Evolutionary conservation across 352 stramenopile genomes (phyloP).

Genomic region (Phytopythium kandeliae): DNA sequence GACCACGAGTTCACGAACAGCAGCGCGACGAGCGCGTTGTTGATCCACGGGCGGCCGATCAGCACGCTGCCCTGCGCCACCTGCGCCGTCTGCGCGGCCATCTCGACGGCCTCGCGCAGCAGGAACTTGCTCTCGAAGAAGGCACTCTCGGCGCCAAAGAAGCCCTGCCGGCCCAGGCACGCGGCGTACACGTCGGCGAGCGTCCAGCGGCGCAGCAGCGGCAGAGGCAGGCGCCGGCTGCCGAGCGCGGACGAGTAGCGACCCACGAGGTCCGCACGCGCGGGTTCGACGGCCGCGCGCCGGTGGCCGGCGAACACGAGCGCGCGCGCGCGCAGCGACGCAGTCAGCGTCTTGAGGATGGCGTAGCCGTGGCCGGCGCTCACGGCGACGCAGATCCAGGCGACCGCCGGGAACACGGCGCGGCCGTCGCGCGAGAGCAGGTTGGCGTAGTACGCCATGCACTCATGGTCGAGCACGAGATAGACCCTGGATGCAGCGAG

Average conservation of each 20-base stretch:
- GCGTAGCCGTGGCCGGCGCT: conserved; percentile 5
- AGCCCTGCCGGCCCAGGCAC: conserved; percentile 2
- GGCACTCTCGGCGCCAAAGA: conserved; percentile 33
- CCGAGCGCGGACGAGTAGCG: no score
- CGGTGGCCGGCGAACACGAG: neutral
- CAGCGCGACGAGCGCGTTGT: conserved; percentile 23
- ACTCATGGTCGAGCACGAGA: neutral
- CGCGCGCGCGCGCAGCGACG: conserved; percentile 1
- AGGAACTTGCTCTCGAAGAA: conserved; percentile 25
- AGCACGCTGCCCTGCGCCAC: conserved; percentile 23
- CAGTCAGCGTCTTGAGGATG: conserved; percentile 4
- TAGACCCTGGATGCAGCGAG: conserved; percentile 9
- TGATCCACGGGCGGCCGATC: conserved; percentile 27
- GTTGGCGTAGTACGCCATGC: conserved; percentile 12
- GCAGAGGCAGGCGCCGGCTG: no score
- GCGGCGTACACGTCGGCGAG: neutral
- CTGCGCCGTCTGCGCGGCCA: conserved; percentile 25
- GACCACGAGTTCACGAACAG: conserved; percentile 26
- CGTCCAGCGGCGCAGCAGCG: neutral
- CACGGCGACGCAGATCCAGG: conserved; percentile 3
- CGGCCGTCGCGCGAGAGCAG: conserved; percentile 4
- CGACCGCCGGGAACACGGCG: neutral
- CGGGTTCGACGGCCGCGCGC: neutral
- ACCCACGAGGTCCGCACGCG: no score
- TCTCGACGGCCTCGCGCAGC: conserved; percentile 22